A percentile compares a stretch with the other conserved stretches of the same genome.
Evolutionary conservation across 192 early-diverging fungal species (phyloP).

Genomic region (Allomyces javanicus): DNA sequence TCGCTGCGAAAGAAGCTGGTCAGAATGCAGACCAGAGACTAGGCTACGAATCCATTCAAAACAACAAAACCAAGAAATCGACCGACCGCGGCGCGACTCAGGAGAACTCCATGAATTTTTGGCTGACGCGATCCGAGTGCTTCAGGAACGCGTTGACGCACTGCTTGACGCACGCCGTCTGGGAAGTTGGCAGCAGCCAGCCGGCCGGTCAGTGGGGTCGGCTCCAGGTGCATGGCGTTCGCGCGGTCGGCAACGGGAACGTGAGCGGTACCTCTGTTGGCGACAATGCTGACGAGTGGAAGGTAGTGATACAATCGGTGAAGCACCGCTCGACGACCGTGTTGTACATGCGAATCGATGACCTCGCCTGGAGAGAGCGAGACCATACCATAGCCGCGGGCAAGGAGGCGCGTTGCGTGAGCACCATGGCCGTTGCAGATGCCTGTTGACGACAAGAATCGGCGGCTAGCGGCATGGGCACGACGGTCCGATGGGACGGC

Average conservation of each 20-base stretch:
- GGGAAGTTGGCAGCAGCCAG: not conserved
- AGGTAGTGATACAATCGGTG: conserved; percentile 82
- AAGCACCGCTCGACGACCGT: conserved; percentile 82
- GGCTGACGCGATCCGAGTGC: conserved; percentile 78
- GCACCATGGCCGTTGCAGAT: not conserved
- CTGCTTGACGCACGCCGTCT: conserved; percentile 64
- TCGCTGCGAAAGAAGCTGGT: too few species aligned
- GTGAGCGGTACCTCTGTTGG: conserved; percentile 53
- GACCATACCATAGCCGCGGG: not conserved
- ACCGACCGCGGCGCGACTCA: too few species aligned
- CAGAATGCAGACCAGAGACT: too few species aligned
- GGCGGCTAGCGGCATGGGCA: too few species aligned
- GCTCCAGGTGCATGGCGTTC: conserved; percentile 4
- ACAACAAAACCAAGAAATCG: too few species aligned
- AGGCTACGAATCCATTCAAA: too few species aligned
- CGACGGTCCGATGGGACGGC: too few species aligned
- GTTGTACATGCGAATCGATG: conserved; percentile 77
- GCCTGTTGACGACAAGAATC: too few species aligned
- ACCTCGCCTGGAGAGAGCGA: conserved; percentile 42
- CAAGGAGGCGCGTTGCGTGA: not conserved
- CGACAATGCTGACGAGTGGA: conserved; percentile 70
- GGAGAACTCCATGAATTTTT: conserved; percentile 47
- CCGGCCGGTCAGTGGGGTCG: not conserved
- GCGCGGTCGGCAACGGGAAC: too few species aligned
- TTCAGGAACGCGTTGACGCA: conserved; percentile 94